A percentile compares a stretch with the other conserved stretches of the same genome.
Evolutionary conservation across 192 early-diverging fungal genomes (phyloP).

Genomic region (Thoreauomyces humboldtii): DNA sequence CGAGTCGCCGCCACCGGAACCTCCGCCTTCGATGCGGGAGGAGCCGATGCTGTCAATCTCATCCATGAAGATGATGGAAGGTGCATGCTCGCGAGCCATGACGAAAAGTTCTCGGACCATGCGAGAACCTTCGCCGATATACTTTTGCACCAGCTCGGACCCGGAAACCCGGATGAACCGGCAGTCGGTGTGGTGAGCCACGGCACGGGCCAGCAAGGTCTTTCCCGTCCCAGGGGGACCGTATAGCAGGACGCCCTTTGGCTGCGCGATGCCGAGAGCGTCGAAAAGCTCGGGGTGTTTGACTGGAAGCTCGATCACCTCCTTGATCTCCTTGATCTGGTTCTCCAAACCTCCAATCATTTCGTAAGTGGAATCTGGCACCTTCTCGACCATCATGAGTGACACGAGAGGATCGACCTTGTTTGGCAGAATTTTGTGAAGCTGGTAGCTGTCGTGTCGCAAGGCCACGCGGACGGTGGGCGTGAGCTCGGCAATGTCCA

Average conservation of each 20-base stretch:
- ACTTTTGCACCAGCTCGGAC: conserved; percentile 96
- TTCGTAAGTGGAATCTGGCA: conserved; percentile 98
- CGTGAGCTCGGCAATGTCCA: conserved; percentile 89
- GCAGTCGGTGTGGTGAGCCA: conserved; percentile 94
- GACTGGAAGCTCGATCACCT: conserved; percentile 98
- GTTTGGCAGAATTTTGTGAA: conserved; percentile 94
- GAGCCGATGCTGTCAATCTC: conserved; percentile 98
- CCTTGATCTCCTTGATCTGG: conserved; percentile 99
- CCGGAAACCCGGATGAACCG: conserved; percentile 91
- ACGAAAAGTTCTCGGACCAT: conserved; percentile 99
- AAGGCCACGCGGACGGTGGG: conserved; percentile 92
- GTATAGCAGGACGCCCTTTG: conserved; percentile 93
- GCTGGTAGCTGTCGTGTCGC: conserved; percentile 84
- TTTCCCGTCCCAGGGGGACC: conserved; percentile 97
- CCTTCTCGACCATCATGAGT: conserved; percentile 99
- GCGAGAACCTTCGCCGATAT: conserved; percentile 97
- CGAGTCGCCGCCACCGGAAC: conserved; percentile 84
- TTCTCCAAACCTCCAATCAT: conserved; percentile 99
- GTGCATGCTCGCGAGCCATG: conserved; percentile 95
- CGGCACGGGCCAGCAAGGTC: conserved; percentile 92
- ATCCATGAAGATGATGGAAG: conserved; percentile 98
- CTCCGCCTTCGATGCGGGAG: conserved; percentile 88
- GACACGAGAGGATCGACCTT: conserved; percentile 98
- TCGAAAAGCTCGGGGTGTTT: conserved; percentile 99
- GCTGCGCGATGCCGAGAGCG: conserved; percentile 95